Evolutionary conservation across 1,284 basidiomycete species (phyloP).

Genomic region (Tetrapyrgos nigripes): DNA sequence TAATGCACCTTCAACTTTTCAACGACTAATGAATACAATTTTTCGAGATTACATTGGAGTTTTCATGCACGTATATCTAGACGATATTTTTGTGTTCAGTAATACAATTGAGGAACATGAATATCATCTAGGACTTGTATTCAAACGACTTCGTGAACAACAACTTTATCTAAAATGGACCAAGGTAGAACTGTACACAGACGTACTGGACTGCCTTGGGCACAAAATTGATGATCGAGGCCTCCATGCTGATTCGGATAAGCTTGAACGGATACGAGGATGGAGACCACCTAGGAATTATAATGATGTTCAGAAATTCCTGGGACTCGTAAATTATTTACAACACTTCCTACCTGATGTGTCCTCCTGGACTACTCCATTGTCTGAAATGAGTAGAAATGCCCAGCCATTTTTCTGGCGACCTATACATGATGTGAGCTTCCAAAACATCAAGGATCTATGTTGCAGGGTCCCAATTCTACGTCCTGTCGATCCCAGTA

Average conservation of each 20-base stretch:
- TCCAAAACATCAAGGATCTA: conserved; percentile 10
- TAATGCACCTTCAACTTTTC: conserved; percentile 31
- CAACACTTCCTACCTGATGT: conserved; percentile 34
- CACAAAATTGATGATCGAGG: conserved; percentile 26
- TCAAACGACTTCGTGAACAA: conserved; percentile 24
- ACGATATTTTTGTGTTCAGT: too few relatives aligned
- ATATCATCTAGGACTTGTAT: conserved; percentile 14
- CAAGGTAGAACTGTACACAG: conserved; percentile 28
- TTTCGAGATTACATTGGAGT: conserved; percentile 32
- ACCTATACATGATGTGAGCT: conserved; percentile 14
- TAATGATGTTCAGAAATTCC: conserved; percentile 35
- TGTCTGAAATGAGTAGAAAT: conserved; percentile 20
- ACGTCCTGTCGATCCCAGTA: background rate
- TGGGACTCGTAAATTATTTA: conserved; percentile 40
- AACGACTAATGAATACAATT: conserved; percentile 28
- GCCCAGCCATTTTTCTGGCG: too few relatives aligned
- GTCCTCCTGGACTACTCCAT: conserved; percentile 22
- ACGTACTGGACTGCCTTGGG: conserved; percentile 25
- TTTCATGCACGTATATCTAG: conserved; percentile 37
- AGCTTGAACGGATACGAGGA: conserved; percentile 20
- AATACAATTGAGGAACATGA: conserved; percentile 36
- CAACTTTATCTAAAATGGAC: conserved; percentile 23
- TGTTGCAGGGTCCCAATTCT: conserved; percentile 8
- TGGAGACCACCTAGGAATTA: conserved; percentile 33
- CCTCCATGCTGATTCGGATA: conserved; percentile 24